phyloP scores from a whole-genome alignment of 2,329 filamentous ascomycete genomes.

The Elsinoe fawcettii region DNA sequence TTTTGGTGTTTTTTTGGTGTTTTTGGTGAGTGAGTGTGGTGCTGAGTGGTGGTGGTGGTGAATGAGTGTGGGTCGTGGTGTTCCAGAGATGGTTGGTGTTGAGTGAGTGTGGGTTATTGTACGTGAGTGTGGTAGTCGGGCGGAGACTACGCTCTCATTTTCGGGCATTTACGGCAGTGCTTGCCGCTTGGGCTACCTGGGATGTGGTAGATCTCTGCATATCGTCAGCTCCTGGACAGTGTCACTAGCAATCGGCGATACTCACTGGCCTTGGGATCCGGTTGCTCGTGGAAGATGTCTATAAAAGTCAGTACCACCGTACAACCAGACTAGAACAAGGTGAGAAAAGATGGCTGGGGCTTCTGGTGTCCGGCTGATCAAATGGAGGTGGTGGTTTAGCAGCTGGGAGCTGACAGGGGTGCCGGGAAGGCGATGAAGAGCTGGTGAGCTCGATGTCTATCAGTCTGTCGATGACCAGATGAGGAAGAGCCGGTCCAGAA shows the following conservation, averaged over 20 bases:
- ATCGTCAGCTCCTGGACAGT: background rate
- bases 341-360: background rate
- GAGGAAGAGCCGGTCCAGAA: background rate
- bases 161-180: background rate
- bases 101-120: background rate
- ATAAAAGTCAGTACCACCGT: background rate
- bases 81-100: background rate
- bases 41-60: background rate
- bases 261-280: background rate
- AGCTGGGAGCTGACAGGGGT: too few species aligned
- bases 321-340: background rate
- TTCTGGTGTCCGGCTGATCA: background rate
- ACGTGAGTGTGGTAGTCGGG: background rate
- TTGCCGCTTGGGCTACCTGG: too few species aligned
- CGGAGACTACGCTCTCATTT: background rate
- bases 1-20: background rate
- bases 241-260: background rate
- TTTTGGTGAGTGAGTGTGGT: background rate
- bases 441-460: background rate
- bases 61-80: background rate
- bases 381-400: background rate
- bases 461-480: background rate
- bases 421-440: too few species aligned
- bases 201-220: too few species aligned
- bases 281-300: background rate